Evolutionary conservation across 2,329 filamentous ascomycete species (phyloP).

Genomic region (Aspergillus carbonarius): DNA sequence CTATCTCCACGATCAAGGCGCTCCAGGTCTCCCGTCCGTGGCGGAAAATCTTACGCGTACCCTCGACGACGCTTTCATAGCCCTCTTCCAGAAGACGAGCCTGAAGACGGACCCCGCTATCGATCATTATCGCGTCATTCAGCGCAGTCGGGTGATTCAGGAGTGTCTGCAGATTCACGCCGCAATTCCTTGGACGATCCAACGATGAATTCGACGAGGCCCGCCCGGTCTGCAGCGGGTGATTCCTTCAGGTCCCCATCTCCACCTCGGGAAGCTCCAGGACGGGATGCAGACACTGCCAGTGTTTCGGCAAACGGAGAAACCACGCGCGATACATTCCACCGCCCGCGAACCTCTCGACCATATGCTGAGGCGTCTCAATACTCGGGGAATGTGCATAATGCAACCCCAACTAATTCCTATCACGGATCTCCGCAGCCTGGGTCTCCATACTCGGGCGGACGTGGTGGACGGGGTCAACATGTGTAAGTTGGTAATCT

Average conservation of each 20-base stretch:
- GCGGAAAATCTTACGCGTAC: constrained; percentile 24
- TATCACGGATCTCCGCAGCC: constrained; percentile 62
- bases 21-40: constrained; percentile 35
- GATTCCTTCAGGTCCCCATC: constrained; percentile 33
- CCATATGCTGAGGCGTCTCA: constrained; percentile 46
- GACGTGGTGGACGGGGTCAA: constrained; percentile 55
- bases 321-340: constrained; percentile 33
- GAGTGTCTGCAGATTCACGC: constrained; percentile 29
- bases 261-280: constrained; percentile 34
- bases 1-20: constrained; percentile 27
- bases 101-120: constrained; percentile 28
- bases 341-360: constrained; percentile 39
- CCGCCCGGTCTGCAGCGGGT: constrained; percentile 29
- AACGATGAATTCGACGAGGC: constrained; percentile 29
- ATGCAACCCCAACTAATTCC: constrained; percentile 54
- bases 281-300: constrained; percentile 32
- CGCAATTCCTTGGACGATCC: constrained; percentile 21
- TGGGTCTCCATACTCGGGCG: constrained; percentile 59
- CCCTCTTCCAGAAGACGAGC: constrained; percentile 25
- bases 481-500: constrained; percentile 49
- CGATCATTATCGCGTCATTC: constrained; percentile 39
- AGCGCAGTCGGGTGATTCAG: constrained; percentile 31
- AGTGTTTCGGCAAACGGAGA: constrained; percentile 33
- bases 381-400: constrained; percentile 61
- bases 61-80: constrained; percentile 31